Base-by-base conservation (phyloP, 306 rosid species). In the Mucuna pruriens region DNA sequence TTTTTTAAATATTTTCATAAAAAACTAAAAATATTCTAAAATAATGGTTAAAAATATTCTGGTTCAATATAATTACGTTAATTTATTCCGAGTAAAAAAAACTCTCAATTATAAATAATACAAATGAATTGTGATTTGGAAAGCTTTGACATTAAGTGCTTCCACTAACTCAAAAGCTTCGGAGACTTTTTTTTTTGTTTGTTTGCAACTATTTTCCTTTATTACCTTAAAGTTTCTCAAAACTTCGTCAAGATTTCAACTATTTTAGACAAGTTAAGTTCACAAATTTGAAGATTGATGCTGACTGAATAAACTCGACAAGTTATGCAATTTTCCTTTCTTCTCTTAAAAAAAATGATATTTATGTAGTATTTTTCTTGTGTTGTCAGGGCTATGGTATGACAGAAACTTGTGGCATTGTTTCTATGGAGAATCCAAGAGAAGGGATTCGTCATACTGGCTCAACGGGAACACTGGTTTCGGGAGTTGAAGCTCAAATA, bases 391-490 rank as follows among this genome's bases (percentile, higher is more conserved):
- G 98, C 25, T 91, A 90, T 79, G 98, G 98, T 46, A 91, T 94
- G 98, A 94, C 98, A 9, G 98, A 94, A 84, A 91, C 95, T 49
- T 89, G 95, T 77, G 97, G 89, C 22, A 38, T 91, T 67, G 70
- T 88, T 66, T 71, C 95, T 0, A 0, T 85, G 72, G 98, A 94
- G 82, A 88, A 68, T 76, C 22, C 83, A 66, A 76, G 64, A 61
- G 69, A 22, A 15, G 97, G 94, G 40, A 55, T 51, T 75, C 93
- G 92, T 42, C 80, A 90, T 67, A 70, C 75, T 8, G 98, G 97
- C 51, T 87, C 98, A 39, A 65, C 97, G 3, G 98, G 98, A 64
- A 80, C 22, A 16, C 92, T 94, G 40, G 89, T 4, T 55, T 55
- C 94, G 0, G 97, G 97, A 63, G 75, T 94, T 11, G 97, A 94